phyloP scores from a whole-genome alignment of 148 eudicot genomes.

The Euryodendron excelsum region DNA sequence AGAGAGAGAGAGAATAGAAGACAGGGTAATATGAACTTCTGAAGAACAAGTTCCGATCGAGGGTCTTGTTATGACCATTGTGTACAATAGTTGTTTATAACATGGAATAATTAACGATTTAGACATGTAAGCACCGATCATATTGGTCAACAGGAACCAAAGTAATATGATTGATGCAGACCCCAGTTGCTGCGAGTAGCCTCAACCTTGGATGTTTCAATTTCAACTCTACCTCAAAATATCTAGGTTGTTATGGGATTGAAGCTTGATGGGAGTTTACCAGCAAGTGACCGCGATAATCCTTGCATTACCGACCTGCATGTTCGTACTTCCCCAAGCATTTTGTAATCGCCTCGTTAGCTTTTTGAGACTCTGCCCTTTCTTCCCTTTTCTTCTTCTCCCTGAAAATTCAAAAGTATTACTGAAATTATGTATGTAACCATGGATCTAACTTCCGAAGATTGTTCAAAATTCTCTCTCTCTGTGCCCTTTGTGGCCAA shows the following conservation, averaged over 20 bases:
- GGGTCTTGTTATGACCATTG: not conserved
- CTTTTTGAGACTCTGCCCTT: slow-evolving; percentile 54
- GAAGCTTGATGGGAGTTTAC: slow-evolving; percentile 12
- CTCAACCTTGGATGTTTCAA: slow-evolving; percentile 5
- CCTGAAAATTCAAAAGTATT: slow-evolving; percentile 32
- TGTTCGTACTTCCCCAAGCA: slow-evolving; percentile 37
- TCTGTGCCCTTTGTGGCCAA: not conserved
- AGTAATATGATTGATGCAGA: not conserved
- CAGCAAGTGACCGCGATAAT: not conserved
- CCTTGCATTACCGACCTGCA: slow-evolving; percentile 17
- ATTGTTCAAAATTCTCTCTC: no score
- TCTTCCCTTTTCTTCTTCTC: slow-evolving; percentile 82
- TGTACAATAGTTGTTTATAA: not conserved
- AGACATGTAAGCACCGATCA: slow-evolving; percentile 1
- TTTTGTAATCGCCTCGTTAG: slow-evolving; percentile 58
- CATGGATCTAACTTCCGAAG: not conserved
- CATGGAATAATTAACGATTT: not conserved
- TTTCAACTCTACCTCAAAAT: slow-evolving; percentile 13
- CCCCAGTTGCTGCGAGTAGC: not conserved
- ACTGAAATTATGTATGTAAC: not conserved
- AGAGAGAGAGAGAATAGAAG: slow-evolving; percentile 4
- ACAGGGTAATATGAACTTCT: not conserved
- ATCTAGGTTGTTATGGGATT: not conserved
- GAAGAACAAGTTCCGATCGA: not conserved
- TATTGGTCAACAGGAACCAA: not conserved